Conservation (phyloP, 768 basidiomycete genomes). For the Pulveroboletus sp. region DNA sequence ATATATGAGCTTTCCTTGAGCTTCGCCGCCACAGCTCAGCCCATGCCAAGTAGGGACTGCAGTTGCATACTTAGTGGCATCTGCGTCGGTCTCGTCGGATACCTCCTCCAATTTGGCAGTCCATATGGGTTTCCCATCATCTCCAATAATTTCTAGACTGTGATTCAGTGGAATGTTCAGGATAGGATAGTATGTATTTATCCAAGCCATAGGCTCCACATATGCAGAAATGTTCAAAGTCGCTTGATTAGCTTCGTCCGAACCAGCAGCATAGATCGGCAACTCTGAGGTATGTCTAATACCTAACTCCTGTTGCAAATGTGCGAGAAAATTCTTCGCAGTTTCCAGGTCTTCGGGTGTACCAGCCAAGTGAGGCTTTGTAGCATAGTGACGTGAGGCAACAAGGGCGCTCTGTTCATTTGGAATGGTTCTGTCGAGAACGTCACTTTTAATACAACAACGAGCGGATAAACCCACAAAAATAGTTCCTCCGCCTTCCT, state of each 20-base stretch:
- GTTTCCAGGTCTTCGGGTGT: slow-evolving; percentile 52
- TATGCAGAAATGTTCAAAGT: slow-evolving; percentile 45
- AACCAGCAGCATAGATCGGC: slow-evolving; percentile 57
- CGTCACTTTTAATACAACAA: not conserved
- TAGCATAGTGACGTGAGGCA: slow-evolving; percentile 50
- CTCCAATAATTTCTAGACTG: slow-evolving; percentile 51
- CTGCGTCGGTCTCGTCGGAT: slow-evolving; percentile 60
- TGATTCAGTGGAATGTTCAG: slow-evolving; percentile 63
- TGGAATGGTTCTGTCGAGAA: slow-evolving; percentile 43
- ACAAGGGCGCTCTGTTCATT: slow-evolving; percentile 45
- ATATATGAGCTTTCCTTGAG: slow-evolving; percentile 53
- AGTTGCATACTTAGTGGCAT: slow-evolving; percentile 53
- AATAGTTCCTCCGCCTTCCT: slow-evolving; percentile 42
- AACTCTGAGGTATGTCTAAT: slow-evolving; percentile 27
- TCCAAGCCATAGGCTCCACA: slow-evolving; percentile 50
- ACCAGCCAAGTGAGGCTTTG: slow-evolving; percentile 60
- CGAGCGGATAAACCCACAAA: slow-evolving; percentile 33
- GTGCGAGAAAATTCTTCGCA: slow-evolving; percentile 49
- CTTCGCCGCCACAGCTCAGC: slow-evolving; percentile 62
- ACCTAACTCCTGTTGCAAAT: slow-evolving; percentile 51
- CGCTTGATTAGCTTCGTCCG: slow-evolving; percentile 47
- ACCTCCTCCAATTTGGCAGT: slow-evolving; percentile 63
- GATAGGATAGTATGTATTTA: slow-evolving; percentile 69
- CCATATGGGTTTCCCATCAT: slow-evolving; percentile 49
- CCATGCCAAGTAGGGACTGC: slow-evolving; percentile 69